Conservation (phyloP, 2,329 filamentous ascomycete species). For the Sarocladium brachiariae region DNA sequence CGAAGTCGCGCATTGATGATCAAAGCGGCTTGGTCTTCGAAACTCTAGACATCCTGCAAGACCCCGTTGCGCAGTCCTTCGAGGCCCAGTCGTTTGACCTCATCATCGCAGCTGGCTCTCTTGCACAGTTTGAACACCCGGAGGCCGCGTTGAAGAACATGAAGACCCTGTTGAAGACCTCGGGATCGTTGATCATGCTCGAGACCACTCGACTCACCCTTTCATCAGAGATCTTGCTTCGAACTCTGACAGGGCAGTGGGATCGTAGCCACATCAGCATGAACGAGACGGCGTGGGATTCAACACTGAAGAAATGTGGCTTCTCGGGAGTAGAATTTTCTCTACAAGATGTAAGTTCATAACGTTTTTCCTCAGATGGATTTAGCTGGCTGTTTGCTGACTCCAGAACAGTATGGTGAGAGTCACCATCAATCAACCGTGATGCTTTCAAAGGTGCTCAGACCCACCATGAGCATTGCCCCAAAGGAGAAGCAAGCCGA, state of each 20-base stretch:
- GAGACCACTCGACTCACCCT: slow-evolving; percentile 13
- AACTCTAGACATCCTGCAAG: slow-evolving; percentile 24
- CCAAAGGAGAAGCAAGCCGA: background rate
- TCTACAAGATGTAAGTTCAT: background rate
- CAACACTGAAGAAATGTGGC: background rate
- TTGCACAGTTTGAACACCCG: slow-evolving; percentile 22
- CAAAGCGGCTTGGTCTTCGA: slow-evolving; percentile 18
- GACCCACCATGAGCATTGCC: background rate
- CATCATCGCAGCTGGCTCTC: slow-evolving; percentile 22
- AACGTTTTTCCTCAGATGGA: background rate
- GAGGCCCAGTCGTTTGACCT: slow-evolving; percentile 20
- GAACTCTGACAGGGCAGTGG: slow-evolving; percentile 15
- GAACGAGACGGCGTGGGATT: background rate
- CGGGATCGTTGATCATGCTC: slow-evolving; percentile 17
- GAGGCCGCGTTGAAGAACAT: slow-evolving; percentile 18
- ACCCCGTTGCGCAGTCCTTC: slow-evolving; percentile 23
- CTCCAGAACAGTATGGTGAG: background rate
- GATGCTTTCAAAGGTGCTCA: background rate
- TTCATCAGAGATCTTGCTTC: background rate
- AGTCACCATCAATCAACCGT: background rate
- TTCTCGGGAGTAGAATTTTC: slow-evolving; percentile 9
- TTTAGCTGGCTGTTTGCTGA: background rate
- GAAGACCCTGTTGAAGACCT: slow-evolving; percentile 18
- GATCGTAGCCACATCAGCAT: slow-evolving; percentile 16
- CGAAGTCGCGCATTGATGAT: slow-evolving; percentile 11